Conservation (phyloP, 2,329 filamentous ascomycete species). For the Aspergillus quadricinctus region DNA sequence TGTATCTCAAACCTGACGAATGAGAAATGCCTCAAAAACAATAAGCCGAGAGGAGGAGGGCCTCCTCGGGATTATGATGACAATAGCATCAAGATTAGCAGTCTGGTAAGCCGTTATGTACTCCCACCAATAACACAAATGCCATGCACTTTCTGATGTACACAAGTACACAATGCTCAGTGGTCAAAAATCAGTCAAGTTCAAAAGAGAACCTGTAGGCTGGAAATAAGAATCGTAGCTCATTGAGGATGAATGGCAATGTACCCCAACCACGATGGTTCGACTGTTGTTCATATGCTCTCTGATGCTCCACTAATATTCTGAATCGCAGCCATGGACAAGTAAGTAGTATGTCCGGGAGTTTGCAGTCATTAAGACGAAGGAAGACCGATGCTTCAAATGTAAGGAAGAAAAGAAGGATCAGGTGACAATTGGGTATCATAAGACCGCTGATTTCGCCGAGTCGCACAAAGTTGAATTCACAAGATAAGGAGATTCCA, state of each 20-base stretch:
- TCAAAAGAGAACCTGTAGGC: not conserved
- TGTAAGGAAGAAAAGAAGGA: constrained; percentile 20
- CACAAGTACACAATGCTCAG: constrained; percentile 7
- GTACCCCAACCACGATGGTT: not conserved
- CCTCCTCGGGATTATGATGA: not conserved
- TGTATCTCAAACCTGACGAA: not conserved
- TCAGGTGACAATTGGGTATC: constrained; percentile 36
- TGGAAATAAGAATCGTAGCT: not conserved
- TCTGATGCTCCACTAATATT: not conserved
- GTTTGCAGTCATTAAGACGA: not conserved
- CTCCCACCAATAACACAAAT: constrained; percentile 7
- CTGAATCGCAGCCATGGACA: not conserved
- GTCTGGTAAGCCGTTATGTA: constrained; percentile 9
- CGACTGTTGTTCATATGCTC: not conserved
- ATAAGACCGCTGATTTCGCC: constrained; percentile 33
- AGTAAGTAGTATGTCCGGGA: not conserved
- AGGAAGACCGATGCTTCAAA: not conserved
- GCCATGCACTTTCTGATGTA: constrained; percentile 6
- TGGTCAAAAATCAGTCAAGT: not conserved
- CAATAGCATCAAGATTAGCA: constrained; percentile 2
- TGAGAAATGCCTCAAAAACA: not conserved
- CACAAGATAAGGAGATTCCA: constrained; percentile 18
- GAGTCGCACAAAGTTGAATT: constrained; percentile 23
- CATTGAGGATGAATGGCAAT: not conserved
- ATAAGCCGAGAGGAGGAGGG: constrained; percentile 2